phyloP scores from a whole-genome alignment of 371 early-diverging fungal genomes.

The Mucor irregularis region DNA sequence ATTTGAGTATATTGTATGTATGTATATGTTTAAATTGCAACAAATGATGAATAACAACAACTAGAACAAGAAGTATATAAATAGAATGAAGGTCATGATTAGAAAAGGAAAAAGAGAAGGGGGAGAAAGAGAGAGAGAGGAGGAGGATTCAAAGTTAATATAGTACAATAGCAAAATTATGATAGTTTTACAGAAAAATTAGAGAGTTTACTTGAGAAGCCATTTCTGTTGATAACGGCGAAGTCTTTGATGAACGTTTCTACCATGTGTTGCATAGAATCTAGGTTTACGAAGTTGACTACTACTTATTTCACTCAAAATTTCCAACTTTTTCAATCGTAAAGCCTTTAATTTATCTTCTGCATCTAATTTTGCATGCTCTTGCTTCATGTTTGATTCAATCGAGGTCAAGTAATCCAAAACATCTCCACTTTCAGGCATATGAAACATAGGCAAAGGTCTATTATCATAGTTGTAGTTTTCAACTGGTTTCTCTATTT shows the following conservation, averaged over 20 bases:
- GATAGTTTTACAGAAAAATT: too few relatives aligned
- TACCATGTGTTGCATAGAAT: constrained; percentile 7
- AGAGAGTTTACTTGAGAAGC: background rate
- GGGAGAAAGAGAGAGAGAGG: constrained; percentile 2
- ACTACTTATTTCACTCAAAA: constrained; percentile 6
- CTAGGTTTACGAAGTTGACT: background rate
- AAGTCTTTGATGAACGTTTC: constrained; percentile 11
- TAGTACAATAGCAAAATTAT: background rate
- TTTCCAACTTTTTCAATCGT: constrained; percentile 15
- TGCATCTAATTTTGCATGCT: constrained; percentile 11
- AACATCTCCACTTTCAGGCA: constrained; percentile 45
- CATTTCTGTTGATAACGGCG: constrained; percentile 14
- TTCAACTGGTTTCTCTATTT: background rate
- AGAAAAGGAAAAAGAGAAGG: constrained; percentile 4
- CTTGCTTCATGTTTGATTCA: constrained; percentile 30
- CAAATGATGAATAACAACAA: too few relatives aligned
- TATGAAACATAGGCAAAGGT: constrained; percentile 37
- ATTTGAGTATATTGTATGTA: too few relatives aligned
- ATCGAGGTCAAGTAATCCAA: constrained; percentile 40
- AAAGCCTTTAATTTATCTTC: constrained; percentile 10
- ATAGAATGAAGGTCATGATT: too few relatives aligned
- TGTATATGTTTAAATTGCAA: too few relatives aligned
- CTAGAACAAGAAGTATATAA: too few relatives aligned
- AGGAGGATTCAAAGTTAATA: background rate
- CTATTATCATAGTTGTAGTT: background rate